Base-by-base conservation (phyloP, 208 protist genomes). In the Tritrichomonas foetus region DNA sequence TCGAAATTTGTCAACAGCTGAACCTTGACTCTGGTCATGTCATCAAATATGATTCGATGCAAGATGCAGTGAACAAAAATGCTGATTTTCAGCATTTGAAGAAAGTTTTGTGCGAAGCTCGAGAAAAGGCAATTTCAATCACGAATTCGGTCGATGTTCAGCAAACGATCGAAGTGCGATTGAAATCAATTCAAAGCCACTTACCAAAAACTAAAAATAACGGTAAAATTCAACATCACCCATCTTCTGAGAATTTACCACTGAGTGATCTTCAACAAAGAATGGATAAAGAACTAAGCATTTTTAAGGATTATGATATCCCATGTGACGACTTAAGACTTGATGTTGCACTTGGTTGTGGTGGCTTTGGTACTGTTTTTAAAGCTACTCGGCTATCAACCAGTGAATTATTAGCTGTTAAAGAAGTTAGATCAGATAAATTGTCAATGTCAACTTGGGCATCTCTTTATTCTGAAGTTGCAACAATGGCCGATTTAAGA, bases 351-450 rank as follows among this genome's bases (percentile, higher is more conserved):
- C 47, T 89, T 39, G 78, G 78, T 9, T 44, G n/a, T 53, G 78
- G 78, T 9, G 78, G 78, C 27, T 89, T 89, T 50, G 78, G 78
- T 1, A 89, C 78, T 57, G 78, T 89, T n/a, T 89, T 57, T 49
- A 89, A 27, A 57, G 47, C 41, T 30, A 89, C 47, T 39, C 39
- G 78, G 27, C 44, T 89, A 30, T 89, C 78, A 9, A 89, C 78
- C 2, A 20, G 27, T 39, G 78, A 89, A n/a, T 47, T 89, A 57
- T 20, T 89, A 20, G 78, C 78, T 16, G 47, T 89, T 27, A 89
- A 89, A 89, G 78, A 89, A 89, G 78, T 89, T 89, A 25, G 78
- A 61, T 57, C 27, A n/a, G 78, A 89, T 49, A 53, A 47, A 89
- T 33, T 89, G 20, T 57, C 78, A 33, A 39, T 89, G 30, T 44